Evolutionary conservation across 306 rosid species (phyloP), one percentile per base, ranked within the genome.

Genomic region (Canavalia gladiata): DNA sequence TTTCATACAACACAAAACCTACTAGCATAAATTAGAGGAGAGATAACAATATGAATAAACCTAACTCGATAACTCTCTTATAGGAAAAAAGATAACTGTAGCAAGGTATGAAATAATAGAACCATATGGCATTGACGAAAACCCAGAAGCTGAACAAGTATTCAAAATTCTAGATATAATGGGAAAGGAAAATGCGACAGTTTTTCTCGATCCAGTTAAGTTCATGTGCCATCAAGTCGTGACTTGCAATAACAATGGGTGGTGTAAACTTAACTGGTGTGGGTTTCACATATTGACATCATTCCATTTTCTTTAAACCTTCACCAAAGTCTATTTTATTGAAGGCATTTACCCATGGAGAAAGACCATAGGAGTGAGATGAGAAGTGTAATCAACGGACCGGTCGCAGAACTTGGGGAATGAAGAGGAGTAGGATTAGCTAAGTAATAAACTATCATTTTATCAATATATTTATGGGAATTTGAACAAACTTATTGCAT

Each of bases 281-380:
- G 7, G 97, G 97, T 66, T 88, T 92, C 57, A 92, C 92, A 84
- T 92, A 92, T 87, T 88, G 89, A 88, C 97, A 92, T 82, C 92
- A 58, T 84, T 78, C 54, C 12, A 91, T 89, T 13, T 7, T 41
- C 80, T 82, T 91, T 82, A 92, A 82, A 1, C 79, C 88, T 0
- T 91, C 90, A 4, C 82, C 90, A 43, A 91, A 72, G 68, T 89
- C 97, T 0, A 91, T 85, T 68, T 88, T 94, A 0, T 86, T 85
- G 62, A 92, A 92, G 0, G 85, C 65, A 65, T 74, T 81, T 60
- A 89, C 95, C 45, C 95, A 83, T 1, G 89, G 88, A 0, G 95
- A 18, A 18, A 18, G 25, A 18, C 25, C 25, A 18, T 18, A 18
- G 25, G 25, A 18, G 25, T 18, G 25, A 18, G 25, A 18, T 18